Evolutionary conservation across 2,329 filamentous ascomycete genomes (phyloP).

Genomic region (Penicillium sp.): DNA sequence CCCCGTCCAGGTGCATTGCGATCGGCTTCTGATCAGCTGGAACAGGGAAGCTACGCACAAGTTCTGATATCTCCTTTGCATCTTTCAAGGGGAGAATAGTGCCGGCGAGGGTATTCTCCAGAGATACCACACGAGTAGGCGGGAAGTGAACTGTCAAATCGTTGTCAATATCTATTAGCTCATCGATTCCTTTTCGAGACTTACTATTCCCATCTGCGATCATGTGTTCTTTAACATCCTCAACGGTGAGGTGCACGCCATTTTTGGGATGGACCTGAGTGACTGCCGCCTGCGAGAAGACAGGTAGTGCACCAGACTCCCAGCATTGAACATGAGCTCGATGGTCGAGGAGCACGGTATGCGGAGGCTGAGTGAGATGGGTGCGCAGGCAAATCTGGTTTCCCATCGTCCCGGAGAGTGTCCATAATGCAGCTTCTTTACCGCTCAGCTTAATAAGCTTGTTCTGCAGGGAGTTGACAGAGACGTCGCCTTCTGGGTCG

Average conservation of each 20-base stretch:
- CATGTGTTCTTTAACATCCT: neutral
- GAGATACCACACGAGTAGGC: neutral
- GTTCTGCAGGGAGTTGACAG: neutral
- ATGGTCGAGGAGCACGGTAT: neutral
- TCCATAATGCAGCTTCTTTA: neutral
- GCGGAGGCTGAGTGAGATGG: neutral
- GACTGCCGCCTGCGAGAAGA: neutral
- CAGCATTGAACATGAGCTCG: neutral
- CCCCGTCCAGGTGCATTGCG: neutral
- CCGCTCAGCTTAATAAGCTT: neutral
- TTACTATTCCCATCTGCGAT: neutral
- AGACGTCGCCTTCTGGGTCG: neutral
- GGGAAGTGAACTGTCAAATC: neutral
- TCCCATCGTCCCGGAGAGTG: neutral
- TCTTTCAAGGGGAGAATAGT: neutral
- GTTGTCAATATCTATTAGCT: too few relatives aligned
- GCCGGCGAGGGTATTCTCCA: neutral
- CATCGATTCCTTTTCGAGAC: neutral
- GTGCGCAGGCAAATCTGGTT: slow-evolving; percentile 2
- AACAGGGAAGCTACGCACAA: neutral
- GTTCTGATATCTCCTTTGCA: neutral
- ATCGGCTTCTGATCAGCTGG: neutral
- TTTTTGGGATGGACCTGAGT: neutral
- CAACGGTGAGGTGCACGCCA: neutral
- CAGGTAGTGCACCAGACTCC: neutral